Conservation (phyloP, 2,329 filamentous ascomycete genomes). For the Beauveria sp. region DNA sequence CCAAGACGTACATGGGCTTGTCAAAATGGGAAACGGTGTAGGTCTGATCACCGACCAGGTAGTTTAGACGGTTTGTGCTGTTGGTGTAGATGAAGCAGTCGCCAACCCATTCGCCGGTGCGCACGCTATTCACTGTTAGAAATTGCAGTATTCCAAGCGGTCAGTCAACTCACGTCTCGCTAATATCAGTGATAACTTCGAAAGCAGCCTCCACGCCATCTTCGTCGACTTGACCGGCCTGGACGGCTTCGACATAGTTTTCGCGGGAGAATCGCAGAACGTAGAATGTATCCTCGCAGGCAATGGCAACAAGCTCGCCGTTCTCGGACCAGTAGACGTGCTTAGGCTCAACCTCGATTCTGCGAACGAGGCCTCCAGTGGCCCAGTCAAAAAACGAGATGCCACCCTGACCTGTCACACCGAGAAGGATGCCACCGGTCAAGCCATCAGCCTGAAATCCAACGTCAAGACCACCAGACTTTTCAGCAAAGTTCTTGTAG, state of each 20-base stretch:
- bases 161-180: conserved; percentile 58
- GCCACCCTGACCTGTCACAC: conserved; percentile 89
- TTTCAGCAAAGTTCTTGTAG: conserved; percentile 96
- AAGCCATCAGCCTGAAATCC: conserved; percentile 92
- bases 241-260: conserved; percentile 74
- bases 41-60: conserved; percentile 93
- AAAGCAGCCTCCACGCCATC: conserved; percentile 95
- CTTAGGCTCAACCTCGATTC: conserved; percentile 74
- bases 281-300: conserved; percentile 93
- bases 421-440: conserved; percentile 79
- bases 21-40: conserved; percentile 98
- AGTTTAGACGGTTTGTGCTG: conserved; percentile 91
- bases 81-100: conserved; percentile 99
- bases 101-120: conserved; percentile 94
- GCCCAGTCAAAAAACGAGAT: conserved; percentile 97
- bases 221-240: conserved; percentile 73
- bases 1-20: conserved; percentile 86
- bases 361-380: conserved; percentile 76
- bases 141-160: background rate
- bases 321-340: conserved; percentile 96
- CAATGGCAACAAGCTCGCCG: conserved; percentile 84
- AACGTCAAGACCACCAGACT: conserved; percentile 79
- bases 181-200: conserved; percentile 92
- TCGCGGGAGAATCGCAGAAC: conserved; percentile 88
- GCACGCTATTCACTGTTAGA: conserved; percentile 50